Evolutionary conservation across 2,329 filamentous ascomycete species (phyloP).

Genomic region (Colletotrichum lupini): DNA sequence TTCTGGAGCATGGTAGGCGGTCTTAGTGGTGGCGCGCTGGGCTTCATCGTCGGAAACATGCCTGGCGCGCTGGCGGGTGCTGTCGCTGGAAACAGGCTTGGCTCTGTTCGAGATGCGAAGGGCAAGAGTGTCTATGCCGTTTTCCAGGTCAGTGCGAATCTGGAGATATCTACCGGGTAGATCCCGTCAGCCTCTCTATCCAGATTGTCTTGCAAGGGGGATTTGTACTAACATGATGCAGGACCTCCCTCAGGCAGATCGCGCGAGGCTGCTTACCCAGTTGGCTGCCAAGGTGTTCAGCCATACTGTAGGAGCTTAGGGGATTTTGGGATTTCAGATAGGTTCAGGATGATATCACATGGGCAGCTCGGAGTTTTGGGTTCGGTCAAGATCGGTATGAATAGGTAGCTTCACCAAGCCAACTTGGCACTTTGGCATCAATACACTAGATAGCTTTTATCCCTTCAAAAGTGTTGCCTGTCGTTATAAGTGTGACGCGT

Average conservation of each 20-base stretch:
- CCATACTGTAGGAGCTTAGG: constrained; percentile 72
- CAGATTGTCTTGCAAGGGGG: neutral
- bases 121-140: constrained; percentile 96
- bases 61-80: constrained; percentile 89
- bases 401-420: constrained; percentile 1
- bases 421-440: neutral
- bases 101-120: constrained; percentile 86
- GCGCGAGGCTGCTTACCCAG: constrained; percentile 83
- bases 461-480: no score
- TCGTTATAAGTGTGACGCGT: neutral
- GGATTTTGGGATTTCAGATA: neutral
- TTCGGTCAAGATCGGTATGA: neutral
- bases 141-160: constrained; percentile 67
- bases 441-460: constrained; percentile 14
- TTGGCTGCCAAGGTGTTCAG: constrained; percentile 89
- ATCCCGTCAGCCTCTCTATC: constrained; percentile 22
- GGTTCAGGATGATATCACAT: neutral
- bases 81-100: constrained; percentile 92
- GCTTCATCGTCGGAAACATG: constrained; percentile 95
- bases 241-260: constrained; percentile 86
- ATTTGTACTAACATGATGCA: constrained; percentile 45
- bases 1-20: constrained; percentile 93
- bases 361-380: constrained; percentile 32
- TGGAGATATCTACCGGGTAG: constrained; percentile 30
- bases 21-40: constrained; percentile 86